Evolutionary conservation across 257 asterid genomes (phyloP), one percentile per base, ranked within the genome.

Genomic region (Solanum gandarillasii): DNA sequence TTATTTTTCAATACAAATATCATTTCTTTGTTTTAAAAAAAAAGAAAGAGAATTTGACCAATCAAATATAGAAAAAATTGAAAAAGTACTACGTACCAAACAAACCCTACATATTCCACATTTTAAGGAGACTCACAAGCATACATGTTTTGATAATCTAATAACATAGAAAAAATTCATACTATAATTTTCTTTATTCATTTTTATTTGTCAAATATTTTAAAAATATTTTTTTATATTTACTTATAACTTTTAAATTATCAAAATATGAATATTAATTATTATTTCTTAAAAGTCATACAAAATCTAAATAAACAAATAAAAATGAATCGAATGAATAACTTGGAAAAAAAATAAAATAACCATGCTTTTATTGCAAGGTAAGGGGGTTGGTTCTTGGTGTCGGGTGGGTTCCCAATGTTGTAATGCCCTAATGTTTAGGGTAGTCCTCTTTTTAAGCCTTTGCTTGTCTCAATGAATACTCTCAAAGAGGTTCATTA

Each of bases 301-400:
- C 3, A 23, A 62, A n/a, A 23, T 23, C 3, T 23, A 62, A 62
- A 2, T 4, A 62, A 2, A 62, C 0, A 23, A 62, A 0, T 62
- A 62, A 62, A n/a, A 62, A 0, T 55, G 5, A 55, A 55, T 55
- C 11, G 11, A 20, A 20, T 7, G 10, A 55, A 18, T 7, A 55
- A 55, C 1, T 46, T 46, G 0, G 0, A 2, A 9, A 3, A 18
- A 23, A 0, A 4, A 65, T n/a, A 1, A 73, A 35, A 5, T 3
- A 74, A 36, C 23, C 2, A 12, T 23, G 34, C 34, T 76, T 38
- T 38, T 41, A 78, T 14, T 41, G 38, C 25, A 5, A 39, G 84
- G 41, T 4, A 18, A 27, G 68, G 6, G 68, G 18, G 12, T 14
- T 43, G 41, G 27, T 43, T 41, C 38, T 81, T 81, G 34, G 55